Conservation (phyloP, 1,139 yeast species). For the Chernovozyma sophiae-reginae region DNA sequence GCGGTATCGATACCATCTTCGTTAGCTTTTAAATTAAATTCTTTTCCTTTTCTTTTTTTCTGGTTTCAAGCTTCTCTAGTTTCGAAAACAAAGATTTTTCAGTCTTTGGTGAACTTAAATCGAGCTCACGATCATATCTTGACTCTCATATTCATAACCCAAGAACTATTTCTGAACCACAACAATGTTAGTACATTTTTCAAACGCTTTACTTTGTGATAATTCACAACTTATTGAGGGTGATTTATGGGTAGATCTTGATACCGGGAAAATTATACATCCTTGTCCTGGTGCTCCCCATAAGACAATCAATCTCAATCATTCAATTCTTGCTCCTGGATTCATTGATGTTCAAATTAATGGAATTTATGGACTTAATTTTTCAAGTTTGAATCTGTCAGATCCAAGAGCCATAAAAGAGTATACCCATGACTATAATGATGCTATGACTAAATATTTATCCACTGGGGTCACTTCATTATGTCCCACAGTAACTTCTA, state of each 20-base stretch:
- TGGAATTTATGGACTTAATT: constrained; percentile 59
- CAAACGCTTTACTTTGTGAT: constrained; percentile 52
- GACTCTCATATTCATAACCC: too few species aligned
- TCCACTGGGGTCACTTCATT: constrained; percentile 56
- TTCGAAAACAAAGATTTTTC: too few species aligned
- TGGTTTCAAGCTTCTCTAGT: too few species aligned
- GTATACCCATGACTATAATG: constrained; percentile 32
- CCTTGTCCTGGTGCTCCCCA: constrained; percentile 17
- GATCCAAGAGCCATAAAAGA: constrained; percentile 29
- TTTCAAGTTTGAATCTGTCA: constrained; percentile 39
- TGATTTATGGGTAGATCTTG: constrained; percentile 46
- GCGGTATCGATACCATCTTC: too few species aligned
- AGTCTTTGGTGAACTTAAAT: too few species aligned
- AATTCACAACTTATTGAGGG: constrained; percentile 38
- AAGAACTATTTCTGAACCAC: neutral
- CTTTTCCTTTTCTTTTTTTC: too few species aligned
- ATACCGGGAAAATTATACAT: constrained; percentile 40
- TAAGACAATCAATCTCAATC: constrained; percentile 40
- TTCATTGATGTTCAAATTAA: constrained; percentile 60
- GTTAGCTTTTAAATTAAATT: neutral
- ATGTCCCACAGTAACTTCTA: constrained; percentile 61
- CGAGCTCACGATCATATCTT: too few species aligned
- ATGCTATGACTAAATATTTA: constrained; percentile 47
- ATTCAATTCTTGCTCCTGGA: constrained; percentile 54
- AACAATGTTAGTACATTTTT: constrained; percentile 26